Percentiles rank a stretch among this genome's conserved stretches.
These are phyloP conservation scores for Epichloe aotearoae DNA, from an alignment of 2,329 filamentous ascomycete genomes.

Conservation along the genomic window DNA sequence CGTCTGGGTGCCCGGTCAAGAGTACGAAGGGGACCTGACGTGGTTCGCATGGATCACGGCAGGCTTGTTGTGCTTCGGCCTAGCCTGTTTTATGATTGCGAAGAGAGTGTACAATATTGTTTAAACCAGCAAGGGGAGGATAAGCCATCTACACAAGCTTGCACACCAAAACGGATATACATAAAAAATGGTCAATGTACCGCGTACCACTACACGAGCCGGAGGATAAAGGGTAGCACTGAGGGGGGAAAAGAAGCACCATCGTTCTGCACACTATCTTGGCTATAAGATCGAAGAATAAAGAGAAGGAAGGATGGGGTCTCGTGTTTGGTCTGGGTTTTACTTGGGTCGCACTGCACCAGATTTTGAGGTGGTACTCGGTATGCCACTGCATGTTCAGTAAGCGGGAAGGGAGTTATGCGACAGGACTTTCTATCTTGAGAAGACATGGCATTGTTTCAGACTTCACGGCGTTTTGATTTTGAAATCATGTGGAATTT, in stretches of 20 bases:
- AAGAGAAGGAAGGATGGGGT: neutral
- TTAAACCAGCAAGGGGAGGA: constrained; percentile 18
- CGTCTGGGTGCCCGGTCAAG: constrained; percentile 86
- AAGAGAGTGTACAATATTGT: constrained; percentile 77
- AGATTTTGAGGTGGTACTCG: too few relatives aligned
- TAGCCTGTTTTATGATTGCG: constrained; percentile 67
- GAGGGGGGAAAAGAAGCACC: neutral
- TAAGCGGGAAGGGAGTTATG: too few relatives aligned
- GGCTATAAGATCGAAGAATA: neutral
- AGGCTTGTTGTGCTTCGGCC: constrained; percentile 64
- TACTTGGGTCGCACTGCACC: neutral
- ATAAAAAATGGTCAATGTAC: too few relatives aligned
- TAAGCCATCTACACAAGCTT: neutral
- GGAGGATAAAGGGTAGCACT: too few relatives aligned
- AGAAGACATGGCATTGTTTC: too few relatives aligned
- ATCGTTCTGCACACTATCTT: neutral
- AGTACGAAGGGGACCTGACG: constrained; percentile 56
- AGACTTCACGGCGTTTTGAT: neutral
- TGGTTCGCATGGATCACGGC: constrained; percentile 70
- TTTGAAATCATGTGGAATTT: neutral
- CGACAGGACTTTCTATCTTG: too few relatives aligned
- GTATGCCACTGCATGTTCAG: too few relatives aligned
- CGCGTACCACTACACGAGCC: too few relatives aligned
- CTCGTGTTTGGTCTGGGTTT: neutral
- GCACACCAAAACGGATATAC: neutral